Evolutionary conservation across 169 alveolate species (phyloP), one percentile per base, ranked within the genome.

Genomic region (Plasmodium berghei): DNA sequence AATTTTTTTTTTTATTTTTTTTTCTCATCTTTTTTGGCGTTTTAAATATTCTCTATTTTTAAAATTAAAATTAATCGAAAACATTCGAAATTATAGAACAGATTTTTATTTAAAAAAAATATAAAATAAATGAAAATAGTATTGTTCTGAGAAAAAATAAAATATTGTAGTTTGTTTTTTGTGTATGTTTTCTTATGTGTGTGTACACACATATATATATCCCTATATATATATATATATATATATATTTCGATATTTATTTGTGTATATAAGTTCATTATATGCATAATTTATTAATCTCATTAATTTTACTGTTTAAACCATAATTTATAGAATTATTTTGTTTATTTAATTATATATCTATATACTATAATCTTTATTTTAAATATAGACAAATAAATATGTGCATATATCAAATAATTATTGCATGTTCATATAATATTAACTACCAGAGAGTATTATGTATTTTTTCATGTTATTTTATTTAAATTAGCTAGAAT

Each of bases 401-500:
- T 16, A 52, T 52, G 59, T 52, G 9, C 59, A 16, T 52, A 52
- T 16, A 52, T 8, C 16, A 8, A 18, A 34, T 42, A 26, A 46
- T 20, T 12, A 46, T 20, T 20, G 42, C 46, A 40, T 20, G 40
- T 16, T 45, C 20, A 34, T 69, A 42, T 46, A 20, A 69, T 69
- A 26, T 46, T 42, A 34, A 69, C 46, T 69, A 69, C 46, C 54
- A 24, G 77, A 69, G 77, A 49, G 46, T 46, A 59, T 46, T 64
- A 26, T 54, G 45, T 34, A 18, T 64, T 64, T 64, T 58, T 14
- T 20, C 8, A 24, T 20, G 14, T 64, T 26, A 12, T 9, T 40
- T 26, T 26, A 26, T 10, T 64, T 64, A 28, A 28, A 28, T 64
- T 58, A n/a, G 67, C 59, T 61, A 61, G 40, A 63, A 63, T 28